A percentile compares a stretch with the other conserved stretches of the same genome.
These are phyloP conservation scores for Solanum etuberosum DNA, from an alignment of 257 asterid genomes.

Conservation along the genomic window DNA sequence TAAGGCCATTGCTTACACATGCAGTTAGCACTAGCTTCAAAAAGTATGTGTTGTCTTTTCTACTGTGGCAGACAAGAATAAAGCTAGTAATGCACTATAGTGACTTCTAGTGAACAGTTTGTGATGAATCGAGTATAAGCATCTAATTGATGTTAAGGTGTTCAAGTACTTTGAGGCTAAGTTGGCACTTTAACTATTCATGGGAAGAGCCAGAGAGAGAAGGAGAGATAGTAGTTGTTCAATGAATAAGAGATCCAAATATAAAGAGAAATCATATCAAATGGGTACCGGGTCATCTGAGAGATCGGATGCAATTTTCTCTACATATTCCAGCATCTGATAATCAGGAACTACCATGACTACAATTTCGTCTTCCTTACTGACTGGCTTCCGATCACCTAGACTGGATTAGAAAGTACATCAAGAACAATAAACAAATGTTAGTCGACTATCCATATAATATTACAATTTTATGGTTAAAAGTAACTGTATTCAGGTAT, in stretches of 20 bases:
- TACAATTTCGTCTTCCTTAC: constrained; percentile 62
- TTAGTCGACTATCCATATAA: background rate
- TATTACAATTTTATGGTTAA: background rate
- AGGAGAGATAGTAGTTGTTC: background rate
- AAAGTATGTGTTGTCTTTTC: background rate
- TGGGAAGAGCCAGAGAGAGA: background rate
- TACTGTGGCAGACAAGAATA: background rate
- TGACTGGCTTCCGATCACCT: constrained; percentile 90
- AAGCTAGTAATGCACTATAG: background rate
- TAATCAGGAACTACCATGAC: constrained; percentile 98
- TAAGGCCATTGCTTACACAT: background rate
- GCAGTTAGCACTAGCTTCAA: background rate
- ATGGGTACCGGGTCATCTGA: constrained; percentile 73
- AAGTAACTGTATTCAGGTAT: background rate
- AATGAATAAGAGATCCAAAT: background rate
- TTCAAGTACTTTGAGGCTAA: background rate
- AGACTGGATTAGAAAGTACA: constrained; percentile 39
- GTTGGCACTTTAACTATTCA: background rate
- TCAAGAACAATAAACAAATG: constrained; percentile 3
- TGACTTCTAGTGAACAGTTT: background rate
- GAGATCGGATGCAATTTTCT: constrained; percentile 71
- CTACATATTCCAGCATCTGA: constrained; percentile 85
- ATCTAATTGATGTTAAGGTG: background rate
- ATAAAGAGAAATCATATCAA: background rate
- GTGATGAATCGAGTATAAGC: background rate